A percentile compares a stretch with the other conserved stretches of the same genome.
Conservation (phyloP, 2,329 filamentous ascomycete genomes). For the Neonectria sp. region DNA sequence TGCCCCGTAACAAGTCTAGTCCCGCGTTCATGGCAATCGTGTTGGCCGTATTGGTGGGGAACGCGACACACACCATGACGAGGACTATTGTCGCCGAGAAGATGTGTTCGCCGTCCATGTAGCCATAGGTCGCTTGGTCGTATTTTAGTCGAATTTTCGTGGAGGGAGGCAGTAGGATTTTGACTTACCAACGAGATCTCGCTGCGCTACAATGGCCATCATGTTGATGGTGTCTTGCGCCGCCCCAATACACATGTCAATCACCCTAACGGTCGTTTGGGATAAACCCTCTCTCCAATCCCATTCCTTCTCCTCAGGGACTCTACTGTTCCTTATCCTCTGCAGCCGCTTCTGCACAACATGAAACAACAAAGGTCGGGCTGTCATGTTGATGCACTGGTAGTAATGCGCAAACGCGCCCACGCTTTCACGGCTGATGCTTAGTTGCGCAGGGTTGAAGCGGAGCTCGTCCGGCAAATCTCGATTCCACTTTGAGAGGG, state of each 20-base stretch:
- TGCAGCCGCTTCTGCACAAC: constrained; percentile 64
- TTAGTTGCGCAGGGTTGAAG: constrained; percentile 56
- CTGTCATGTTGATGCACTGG: constrained; percentile 72
- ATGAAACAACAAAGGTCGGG: constrained; percentile 67
- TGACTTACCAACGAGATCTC: constrained; percentile 63
- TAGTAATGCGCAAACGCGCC: constrained; percentile 61
- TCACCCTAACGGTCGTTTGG: constrained; percentile 63
- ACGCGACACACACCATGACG: constrained; percentile 68
- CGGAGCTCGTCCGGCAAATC: constrained; percentile 63
- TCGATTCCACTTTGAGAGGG: constrained; percentile 12
- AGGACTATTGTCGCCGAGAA: constrained; percentile 69
- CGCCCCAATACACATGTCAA: constrained; percentile 67
- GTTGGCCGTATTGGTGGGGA: constrained; percentile 61
- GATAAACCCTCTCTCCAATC: constrained; percentile 58
- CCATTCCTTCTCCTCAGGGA: constrained; percentile 27
- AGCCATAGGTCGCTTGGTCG: constrained; percentile 66
- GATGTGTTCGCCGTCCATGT: constrained; percentile 70
- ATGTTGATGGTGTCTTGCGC: constrained; percentile 42
- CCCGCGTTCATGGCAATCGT: constrained; percentile 60
- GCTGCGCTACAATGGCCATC: constrained; percentile 61
- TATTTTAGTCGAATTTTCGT: not conserved
- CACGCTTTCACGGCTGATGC: constrained; percentile 19
- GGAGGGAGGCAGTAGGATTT: not conserved
- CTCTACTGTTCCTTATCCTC: constrained; percentile 41
- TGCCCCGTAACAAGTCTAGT: constrained; percentile 7